These are phyloP conservation scores for Mucor piriformis DNA, from an alignment of 371 early-diverging fungal genomes.

Conservation along the genomic window DNA sequence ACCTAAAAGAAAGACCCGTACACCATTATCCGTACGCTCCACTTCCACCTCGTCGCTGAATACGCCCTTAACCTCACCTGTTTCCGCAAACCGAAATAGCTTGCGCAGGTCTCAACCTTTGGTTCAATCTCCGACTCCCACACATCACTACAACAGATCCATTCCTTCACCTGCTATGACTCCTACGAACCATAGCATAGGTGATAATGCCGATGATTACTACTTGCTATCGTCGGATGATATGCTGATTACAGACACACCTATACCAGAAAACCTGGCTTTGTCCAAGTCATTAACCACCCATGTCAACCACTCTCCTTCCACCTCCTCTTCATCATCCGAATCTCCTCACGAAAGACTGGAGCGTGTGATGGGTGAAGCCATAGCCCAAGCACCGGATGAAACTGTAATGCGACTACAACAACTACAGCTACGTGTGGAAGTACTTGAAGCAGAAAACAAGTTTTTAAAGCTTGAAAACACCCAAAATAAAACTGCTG, in stretches of 20 bases:
- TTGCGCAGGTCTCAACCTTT: conserved; percentile 18
- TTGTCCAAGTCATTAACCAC: conserved; percentile 37
- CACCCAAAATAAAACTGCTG: conserved; percentile 45
- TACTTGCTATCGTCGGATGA: conserved; percentile 10
- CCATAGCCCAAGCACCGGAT: conserved; percentile 43
- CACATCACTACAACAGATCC: conserved; percentile 20
- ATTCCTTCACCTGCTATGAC: conserved; percentile 49
- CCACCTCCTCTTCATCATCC: conserved; percentile 1
- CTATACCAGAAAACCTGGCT: conserved; percentile 35
- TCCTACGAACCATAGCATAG: conserved; percentile 32
- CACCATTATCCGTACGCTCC: conserved; percentile 10
- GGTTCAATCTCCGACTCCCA: conserved; percentile 19
- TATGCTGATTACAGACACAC: conserved; percentile 41
- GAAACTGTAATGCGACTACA: conserved; percentile 52
- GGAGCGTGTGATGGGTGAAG: conserved; percentile 41
- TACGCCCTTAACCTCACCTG: conserved; percentile 26
- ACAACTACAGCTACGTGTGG: conserved; percentile 53
- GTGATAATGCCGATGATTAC: conserved; percentile 36
- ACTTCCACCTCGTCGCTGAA: conserved; percentile 11
- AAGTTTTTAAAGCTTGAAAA: conserved; percentile 51
- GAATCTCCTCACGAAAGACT: conserved; percentile 38
- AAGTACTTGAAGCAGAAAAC: conserved; percentile 59
- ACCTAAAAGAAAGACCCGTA: conserved; percentile 22
- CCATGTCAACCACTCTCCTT: neutral
- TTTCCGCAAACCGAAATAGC: conserved; percentile 10